Evolutionary conservation across 352 stramenopile species (phyloP).

Genomic region (Achlya hypogyna): DNA sequence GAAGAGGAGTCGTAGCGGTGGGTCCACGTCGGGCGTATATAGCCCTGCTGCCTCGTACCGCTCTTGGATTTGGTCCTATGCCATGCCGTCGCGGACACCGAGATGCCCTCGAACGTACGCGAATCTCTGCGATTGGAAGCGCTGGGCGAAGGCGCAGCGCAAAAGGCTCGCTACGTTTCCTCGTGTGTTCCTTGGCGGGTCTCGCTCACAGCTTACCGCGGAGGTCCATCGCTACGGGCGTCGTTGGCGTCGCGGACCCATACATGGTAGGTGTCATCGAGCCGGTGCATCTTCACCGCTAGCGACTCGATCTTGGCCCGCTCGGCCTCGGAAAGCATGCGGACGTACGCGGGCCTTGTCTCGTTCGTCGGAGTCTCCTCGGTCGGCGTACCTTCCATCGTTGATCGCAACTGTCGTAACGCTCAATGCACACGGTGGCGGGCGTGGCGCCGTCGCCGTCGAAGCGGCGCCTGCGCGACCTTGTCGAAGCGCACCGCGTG

Average conservation of each 20-base stretch:
- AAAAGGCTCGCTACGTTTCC: neutral
- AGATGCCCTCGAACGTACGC: neutral
- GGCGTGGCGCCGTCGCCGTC: neutral
- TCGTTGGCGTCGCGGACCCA: constrained; percentile 3
- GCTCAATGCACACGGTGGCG: neutral
- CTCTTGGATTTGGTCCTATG: constrained; percentile 17
- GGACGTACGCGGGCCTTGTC: no score
- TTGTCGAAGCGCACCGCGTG: neutral
- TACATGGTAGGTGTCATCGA: constrained; percentile 1
- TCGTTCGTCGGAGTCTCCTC: neutral
- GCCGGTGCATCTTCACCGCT: neutral
- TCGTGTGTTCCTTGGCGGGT: neutral
- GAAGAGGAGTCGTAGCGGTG: constrained; percentile 4
- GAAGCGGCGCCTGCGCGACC: constrained; percentile 6
- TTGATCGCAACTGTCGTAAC: neutral
- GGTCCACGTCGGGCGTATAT: neutral
- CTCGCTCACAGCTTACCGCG: neutral
- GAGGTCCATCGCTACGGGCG: neutral
- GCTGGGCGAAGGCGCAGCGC: neutral
- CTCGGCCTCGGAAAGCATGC: neutral
- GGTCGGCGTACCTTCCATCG: neutral
- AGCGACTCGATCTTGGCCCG: constrained; percentile 1
- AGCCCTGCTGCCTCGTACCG: neutral
- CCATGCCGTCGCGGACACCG: neutral
- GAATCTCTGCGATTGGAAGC: constrained; percentile 4